Percentiles rank a stretch among this genome's conserved stretches.
Evolutionary conservation across 2,329 filamentous ascomycete genomes (phyloP).

Genomic region (Exophiala aquamarina): DNA sequence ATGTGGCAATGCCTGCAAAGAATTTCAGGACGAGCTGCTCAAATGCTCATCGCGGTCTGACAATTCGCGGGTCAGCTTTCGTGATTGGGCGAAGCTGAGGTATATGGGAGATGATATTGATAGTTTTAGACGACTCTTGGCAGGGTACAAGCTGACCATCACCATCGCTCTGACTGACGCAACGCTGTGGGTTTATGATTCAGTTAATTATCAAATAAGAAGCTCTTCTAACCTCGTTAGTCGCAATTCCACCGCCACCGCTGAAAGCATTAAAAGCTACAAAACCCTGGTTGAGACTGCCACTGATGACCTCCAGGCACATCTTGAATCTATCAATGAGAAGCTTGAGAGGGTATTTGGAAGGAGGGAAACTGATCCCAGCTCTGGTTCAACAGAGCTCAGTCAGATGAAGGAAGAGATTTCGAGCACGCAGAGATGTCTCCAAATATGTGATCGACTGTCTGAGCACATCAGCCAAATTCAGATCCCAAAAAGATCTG

Average conservation of each 20-base stretch:
- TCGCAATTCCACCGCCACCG: constrained; percentile 35
- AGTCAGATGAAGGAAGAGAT: constrained; percentile 31
- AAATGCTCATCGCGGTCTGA: constrained; percentile 38
- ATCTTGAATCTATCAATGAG: constrained; percentile 31
- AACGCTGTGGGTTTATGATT: constrained; percentile 38
- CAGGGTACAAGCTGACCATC: constrained; percentile 45
- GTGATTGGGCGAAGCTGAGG: constrained; percentile 46
- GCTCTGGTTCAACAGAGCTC: constrained; percentile 27
- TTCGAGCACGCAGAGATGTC: constrained; percentile 33
- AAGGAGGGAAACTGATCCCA: constrained; percentile 10
- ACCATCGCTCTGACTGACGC: constrained; percentile 42
- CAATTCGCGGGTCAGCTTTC: constrained; percentile 40
- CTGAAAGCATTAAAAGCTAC: constrained; percentile 30
- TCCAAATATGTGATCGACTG: constrained; percentile 33
- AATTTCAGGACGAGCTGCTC: constrained; percentile 41
- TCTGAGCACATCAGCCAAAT: constrained; percentile 33
- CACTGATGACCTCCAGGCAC: constrained; percentile 31
- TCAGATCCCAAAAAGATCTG: constrained; percentile 20
- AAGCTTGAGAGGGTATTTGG: constrained; percentile 29
- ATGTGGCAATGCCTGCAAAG: constrained; percentile 44
- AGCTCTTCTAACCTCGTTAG: constrained; percentile 27
- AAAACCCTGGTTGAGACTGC: constrained; percentile 30
- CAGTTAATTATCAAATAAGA: constrained; percentile 1
- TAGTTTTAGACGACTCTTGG: constrained; percentile 40
- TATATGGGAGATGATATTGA: constrained; percentile 48